Evolutionary conservation across 495 filamentous ascomycete species (phyloP).

Genomic region (Daldinia caldariorum): DNA sequence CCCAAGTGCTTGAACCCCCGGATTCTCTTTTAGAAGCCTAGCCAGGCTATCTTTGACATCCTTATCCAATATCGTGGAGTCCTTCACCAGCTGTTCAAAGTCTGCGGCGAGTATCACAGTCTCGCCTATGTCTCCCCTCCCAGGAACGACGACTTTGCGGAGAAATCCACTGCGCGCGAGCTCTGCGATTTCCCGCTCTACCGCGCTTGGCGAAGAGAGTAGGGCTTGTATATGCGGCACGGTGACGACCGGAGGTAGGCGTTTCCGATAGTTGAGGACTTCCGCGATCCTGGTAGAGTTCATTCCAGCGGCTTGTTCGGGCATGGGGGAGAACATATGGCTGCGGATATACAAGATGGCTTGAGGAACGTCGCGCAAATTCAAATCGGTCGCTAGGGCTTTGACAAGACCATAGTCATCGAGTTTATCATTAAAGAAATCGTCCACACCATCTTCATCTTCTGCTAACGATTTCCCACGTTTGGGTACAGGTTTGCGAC

Average conservation of each 20-base stretch:
- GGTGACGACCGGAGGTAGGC: conserved; percentile 75
- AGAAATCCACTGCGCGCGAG: conserved; percentile 67
- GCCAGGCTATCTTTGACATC: conserved; percentile 67
- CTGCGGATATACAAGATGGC: conserved; percentile 68
- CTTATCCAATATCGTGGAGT: conserved; percentile 55
- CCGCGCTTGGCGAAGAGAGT: conserved; percentile 70
- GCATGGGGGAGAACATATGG: conserved; percentile 76
- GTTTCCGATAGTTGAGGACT: conserved; percentile 71
- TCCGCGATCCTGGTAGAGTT: conserved; percentile 76
- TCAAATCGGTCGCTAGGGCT: conserved; percentile 61
- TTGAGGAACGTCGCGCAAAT: conserved; percentile 69
- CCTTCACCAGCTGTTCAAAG: conserved; percentile 66
- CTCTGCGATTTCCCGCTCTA: conserved; percentile 77
- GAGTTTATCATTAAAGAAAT: conserved; percentile 61
- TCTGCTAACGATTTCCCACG: conserved; percentile 47
- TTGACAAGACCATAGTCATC: conserved; percentile 66
- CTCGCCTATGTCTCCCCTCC: conserved; percentile 74
- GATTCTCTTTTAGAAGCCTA: conserved; percentile 62
- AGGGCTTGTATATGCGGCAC: conserved; percentile 77
- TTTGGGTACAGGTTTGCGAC: conserved; percentile 63
- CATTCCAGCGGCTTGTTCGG: conserved; percentile 72
- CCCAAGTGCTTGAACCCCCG: conserved; percentile 62
- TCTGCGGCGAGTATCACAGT: conserved; percentile 72
- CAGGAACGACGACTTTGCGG: conserved; percentile 72
- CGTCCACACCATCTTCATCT: conserved; percentile 52